Evolutionary conservation across 148 eudicot genomes (phyloP).

Genomic region (Salicornia ramosissima): DNA sequence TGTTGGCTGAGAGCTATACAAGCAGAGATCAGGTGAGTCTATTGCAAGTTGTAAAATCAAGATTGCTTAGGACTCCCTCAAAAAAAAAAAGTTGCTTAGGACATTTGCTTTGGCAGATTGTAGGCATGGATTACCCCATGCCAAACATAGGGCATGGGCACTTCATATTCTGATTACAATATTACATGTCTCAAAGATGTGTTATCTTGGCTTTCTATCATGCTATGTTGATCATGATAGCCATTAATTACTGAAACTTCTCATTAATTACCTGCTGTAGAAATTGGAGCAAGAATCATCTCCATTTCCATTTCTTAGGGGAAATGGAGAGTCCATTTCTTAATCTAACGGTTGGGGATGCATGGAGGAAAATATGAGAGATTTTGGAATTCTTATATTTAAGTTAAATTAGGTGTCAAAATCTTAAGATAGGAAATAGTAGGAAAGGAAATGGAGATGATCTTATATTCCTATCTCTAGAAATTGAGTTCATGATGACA

Average conservation of each 20-base stretch:
- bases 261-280: not conserved
- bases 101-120: not conserved
- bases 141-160: not conserved
- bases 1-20: slow-evolving; percentile 95
- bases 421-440: too few species aligned
- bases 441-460: too few species aligned
- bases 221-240: not conserved
- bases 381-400: too few species aligned
- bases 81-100: too few species aligned
- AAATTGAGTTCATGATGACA: not conserved
- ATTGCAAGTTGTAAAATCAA: not conserved
- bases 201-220: not conserved
- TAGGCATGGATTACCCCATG: not conserved
- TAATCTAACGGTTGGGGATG: too few species aligned
- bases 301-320: too few species aligned
- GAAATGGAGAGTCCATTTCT: too few species aligned
- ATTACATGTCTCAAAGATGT: not conserved
- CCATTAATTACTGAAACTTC: not conserved
- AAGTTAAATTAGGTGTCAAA: too few species aligned
- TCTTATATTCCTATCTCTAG: too few species aligned
- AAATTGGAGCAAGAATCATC: too few species aligned
- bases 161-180: not conserved
- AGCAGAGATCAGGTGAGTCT: slow-evolving; percentile 92
- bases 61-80: not conserved
- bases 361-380: too few species aligned